A percentile compares a stretch with the other conserved stretches of the same genome.
phyloP scores from a whole-genome alignment of 768 basidiomycete species.

The Tulasnella sp. region DNA sequence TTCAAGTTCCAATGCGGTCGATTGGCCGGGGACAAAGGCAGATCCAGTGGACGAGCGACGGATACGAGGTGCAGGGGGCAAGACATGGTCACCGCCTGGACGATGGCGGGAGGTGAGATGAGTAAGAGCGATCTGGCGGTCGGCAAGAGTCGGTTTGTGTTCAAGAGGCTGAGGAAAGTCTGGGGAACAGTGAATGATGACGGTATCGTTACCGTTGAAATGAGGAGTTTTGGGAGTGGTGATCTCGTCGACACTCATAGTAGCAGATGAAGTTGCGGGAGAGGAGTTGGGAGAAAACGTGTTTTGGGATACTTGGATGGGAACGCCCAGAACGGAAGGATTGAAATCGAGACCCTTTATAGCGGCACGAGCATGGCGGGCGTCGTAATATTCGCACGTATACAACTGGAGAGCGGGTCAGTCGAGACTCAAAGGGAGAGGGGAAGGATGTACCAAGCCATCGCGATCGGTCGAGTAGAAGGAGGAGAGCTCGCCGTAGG shows the following conservation, averaged over 20 bases:
- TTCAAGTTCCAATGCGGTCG: conserved; percentile 5
- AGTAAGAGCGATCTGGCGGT: conserved; percentile 24
- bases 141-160: neutral
- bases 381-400: conserved; percentile 56
- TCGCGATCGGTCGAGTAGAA: conserved; percentile 19
- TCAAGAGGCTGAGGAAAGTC: neutral
- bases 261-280: neutral
- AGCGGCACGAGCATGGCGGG: conserved; percentile 44
- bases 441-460: conserved; percentile 5
- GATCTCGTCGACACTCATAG: neutral
- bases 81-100: neutral
- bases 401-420: conserved; percentile 30
- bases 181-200: neutral
- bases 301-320: conserved; percentile 34
- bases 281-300: conserved; percentile 9
- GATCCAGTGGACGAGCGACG: neutral
- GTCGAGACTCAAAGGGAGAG: neutral
- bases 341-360: conserved; percentile 34
- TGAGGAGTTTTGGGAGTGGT: neutral
- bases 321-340: conserved; percentile 41
- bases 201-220: neutral
- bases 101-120: conserved; percentile 24
- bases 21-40: neutral
- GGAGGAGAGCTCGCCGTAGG: conserved; percentile 28
- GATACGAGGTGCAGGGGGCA: neutral